Evolutionary conservation across 2,329 filamentous ascomycete genomes (phyloP), one percentile per base, ranked within the genome.

Genomic region (Cladosporium sp.): DNA sequence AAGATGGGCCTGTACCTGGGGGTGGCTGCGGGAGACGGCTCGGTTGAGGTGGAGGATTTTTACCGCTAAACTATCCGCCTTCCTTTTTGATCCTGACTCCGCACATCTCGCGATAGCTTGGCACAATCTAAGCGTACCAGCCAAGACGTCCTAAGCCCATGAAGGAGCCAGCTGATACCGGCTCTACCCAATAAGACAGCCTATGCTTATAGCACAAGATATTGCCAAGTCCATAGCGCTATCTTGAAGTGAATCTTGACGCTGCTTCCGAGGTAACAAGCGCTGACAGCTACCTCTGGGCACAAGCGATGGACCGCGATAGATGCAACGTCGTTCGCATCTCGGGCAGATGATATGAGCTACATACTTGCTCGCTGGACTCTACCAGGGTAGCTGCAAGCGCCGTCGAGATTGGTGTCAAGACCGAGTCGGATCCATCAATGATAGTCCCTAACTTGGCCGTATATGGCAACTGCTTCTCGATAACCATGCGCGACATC

Each of bases 81-180:
- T 48, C 45, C 45, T 48, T 28, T 48, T 48, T 48, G 25, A 35
- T 32, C 45, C 45, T 48, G 24, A 34, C 45, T 48, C 45, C 45
- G 45, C 25, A 48, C 45, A 45, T 45, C 42, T 45, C 25, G 42
- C 42, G 15, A 45, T 45, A 45, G 22, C 42, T 45, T 28, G 42
- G 42, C 42, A 45, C 42, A 45, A 28, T 45, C 42, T 45, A 45
- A 45, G 28, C 45, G 28, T 48, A 17, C 28, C 28, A 28, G 28
- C 25, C 45, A 48, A 34, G 45, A 35, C 45, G 28, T 28, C 15
- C 17, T 34, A 20, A 35, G 28, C 24, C 45, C 34, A 32, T 20
- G 1, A 25, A 48, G 10, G 9, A 34, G 1, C n/a, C 12, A n/a
- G 22, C 12, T 35, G 45, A n/a, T 39, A 39, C 17, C 5, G 8